Percentiles rank a stretch among this genome's conserved stretches.
Evolutionary conservation across 192 early-diverging fungal species (phyloP).

Genomic region (Entomortierella parvispora): DNA sequence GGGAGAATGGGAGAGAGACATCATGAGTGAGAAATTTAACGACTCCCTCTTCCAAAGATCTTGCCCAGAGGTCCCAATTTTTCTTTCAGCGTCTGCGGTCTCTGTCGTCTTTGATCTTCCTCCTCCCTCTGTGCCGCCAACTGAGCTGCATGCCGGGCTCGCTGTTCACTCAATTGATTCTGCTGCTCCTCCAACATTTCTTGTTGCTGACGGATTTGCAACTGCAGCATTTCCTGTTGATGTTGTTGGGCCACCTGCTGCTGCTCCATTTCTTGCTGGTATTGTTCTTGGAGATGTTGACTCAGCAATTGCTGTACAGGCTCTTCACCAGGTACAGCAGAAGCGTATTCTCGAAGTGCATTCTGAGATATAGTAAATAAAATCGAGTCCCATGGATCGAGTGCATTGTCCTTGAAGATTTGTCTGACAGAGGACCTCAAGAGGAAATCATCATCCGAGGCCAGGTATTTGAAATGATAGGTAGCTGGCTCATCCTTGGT

Average conservation of each 20-base stretch:
- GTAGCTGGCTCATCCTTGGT: background rate
- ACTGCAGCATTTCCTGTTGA: constrained; percentile 1
- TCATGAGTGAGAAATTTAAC: no score
- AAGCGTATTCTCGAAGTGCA: constrained; percentile 25
- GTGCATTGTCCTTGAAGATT: constrained; percentile 70
- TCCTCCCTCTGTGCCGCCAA: no score
- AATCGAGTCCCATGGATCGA: constrained; percentile 71
- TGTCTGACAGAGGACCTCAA: constrained; percentile 68
- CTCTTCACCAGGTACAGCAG: background rate
- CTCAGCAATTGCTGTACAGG: constrained; percentile 1
- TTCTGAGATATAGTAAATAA: constrained; percentile 66
- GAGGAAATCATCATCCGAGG: constrained; percentile 77
- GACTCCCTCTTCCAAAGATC: no score
- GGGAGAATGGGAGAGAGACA: no score
- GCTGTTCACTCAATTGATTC: background rate
- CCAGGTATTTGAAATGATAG: constrained; percentile 65
- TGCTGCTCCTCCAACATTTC: background rate
- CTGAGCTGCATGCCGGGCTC: background rate
- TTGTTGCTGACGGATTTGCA: background rate
- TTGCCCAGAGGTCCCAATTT: no score
- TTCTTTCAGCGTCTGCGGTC: no score
- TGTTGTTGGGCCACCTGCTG: background rate
- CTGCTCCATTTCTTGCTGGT: background rate
- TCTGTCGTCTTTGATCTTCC: no score
- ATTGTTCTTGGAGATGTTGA: background rate